These are phyloP conservation scores for Polytrichum formosum DNA, from an alignment of 225 moss, liverwort and hornwort species.

Conservation along the genomic window DNA sequence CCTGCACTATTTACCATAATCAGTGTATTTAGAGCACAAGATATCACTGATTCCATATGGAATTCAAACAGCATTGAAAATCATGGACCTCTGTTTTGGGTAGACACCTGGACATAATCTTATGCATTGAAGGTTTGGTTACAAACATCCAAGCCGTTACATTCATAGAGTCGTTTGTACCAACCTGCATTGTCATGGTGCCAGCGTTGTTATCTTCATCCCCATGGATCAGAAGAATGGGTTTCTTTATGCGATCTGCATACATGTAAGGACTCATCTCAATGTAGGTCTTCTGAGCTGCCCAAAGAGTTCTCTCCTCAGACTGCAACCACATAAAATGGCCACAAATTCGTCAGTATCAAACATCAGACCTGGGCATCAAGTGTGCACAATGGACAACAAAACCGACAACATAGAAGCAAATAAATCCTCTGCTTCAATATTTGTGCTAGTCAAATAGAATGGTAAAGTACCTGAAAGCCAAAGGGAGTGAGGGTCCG, in stretches of 20 bases:
- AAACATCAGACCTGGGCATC: neutral
- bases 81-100: neutral
- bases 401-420: neutral
- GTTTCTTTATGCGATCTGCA: conserved; percentile 84
- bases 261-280: conserved; percentile 98
- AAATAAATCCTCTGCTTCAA: neutral
- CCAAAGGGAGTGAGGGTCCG: conserved; percentile 94
- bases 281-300: conserved; percentile 90
- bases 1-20: neutral
- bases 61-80: no score
- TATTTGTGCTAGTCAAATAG: no score
- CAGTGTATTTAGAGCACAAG: neutral
- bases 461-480: conserved; percentile 65
- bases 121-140: conserved; percentile 8
- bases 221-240: conserved; percentile 89
- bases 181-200: conserved; percentile 97
- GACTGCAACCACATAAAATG: conserved; percentile 40
- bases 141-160: neutral
- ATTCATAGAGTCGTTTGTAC: neutral
- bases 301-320: conserved; percentile 95
- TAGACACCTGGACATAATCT: neutral
- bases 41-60: no score
- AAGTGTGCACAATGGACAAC: neutral
- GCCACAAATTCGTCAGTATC: neutral
- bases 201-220: conserved; percentile 96